Evolutionary conservation across 2,329 filamentous ascomycete genomes (phyloP).

Genomic region (Kalaharituber pfeilii): DNA sequence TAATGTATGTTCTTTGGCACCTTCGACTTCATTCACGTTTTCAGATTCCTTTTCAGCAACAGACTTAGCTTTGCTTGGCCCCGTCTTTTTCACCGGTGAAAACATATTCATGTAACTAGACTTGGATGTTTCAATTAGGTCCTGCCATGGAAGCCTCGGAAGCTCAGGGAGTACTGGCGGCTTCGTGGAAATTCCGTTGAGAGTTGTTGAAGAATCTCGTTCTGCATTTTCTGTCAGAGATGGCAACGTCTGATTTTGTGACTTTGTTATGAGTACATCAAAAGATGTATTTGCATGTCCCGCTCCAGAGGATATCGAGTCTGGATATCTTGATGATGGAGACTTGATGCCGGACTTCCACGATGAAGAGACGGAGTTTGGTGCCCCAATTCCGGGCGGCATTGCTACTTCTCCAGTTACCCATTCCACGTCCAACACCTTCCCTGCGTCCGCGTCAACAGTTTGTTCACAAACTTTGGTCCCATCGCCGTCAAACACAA

Average conservation of each 20-base stretch:
- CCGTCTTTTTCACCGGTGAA: conserved; percentile 20
- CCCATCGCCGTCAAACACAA: conserved; percentile 21
- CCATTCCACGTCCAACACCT: conserved; percentile 21
- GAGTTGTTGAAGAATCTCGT: neutral
- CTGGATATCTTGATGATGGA: neutral
- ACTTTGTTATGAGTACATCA: neutral
- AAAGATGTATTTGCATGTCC: too few relatives aligned
- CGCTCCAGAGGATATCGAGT: neutral
- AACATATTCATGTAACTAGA: conserved; percentile 18
- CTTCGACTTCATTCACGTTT: conserved; percentile 3
- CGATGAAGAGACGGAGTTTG: neutral
- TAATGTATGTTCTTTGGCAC: conserved; percentile 8
- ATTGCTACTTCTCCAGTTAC: conserved; percentile 15
- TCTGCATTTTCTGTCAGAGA: neutral
- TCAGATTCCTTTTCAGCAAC: conserved; percentile 4
- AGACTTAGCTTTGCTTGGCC: conserved; percentile 11
- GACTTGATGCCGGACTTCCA: neutral
- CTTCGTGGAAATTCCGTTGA: neutral
- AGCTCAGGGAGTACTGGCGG: neutral
- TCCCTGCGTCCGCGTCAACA: conserved; percentile 18
- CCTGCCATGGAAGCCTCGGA: neutral
- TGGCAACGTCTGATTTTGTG: neutral
- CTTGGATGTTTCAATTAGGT: neutral
- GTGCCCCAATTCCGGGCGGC: neutral
- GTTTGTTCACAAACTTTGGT: conserved; percentile 20